Percentiles rank a stretch among this genome's conserved stretches.
Evolutionary conservation across 306 rosid genomes (phyloP).

Genomic region (Quillaja saponaria): DNA sequence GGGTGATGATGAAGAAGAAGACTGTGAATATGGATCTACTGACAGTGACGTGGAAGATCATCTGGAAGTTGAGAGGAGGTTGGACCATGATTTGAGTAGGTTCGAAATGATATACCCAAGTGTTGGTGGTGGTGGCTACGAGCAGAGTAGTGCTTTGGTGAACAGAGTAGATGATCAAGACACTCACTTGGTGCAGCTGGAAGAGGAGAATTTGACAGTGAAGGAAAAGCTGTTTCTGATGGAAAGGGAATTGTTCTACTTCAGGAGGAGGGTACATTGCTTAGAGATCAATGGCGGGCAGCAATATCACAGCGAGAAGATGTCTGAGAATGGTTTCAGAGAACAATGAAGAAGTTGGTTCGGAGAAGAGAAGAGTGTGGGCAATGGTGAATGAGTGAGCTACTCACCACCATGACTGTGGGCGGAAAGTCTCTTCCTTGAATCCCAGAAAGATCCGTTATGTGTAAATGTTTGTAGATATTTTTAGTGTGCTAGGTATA

Average conservation of each 20-base stretch:
- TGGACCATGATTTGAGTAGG: slow-evolving; percentile 91
- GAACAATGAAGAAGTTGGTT: slow-evolving; percentile 2
- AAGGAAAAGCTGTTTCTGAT: slow-evolving; percentile 83
- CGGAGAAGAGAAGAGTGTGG: slow-evolving; percentile 39
- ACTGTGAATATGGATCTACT: slow-evolving; percentile 67
- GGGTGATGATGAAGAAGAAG: slow-evolving; percentile 53
- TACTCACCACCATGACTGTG: too few species aligned
- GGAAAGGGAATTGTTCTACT: slow-evolving; percentile 81
- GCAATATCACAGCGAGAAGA: slow-evolving; percentile 33
- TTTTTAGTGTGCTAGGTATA: slow-evolving; percentile 3
- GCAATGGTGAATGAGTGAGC: slow-evolving; percentile 31
- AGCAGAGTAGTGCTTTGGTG: slow-evolving; percentile 71
- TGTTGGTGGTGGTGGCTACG: slow-evolving; percentile 28
- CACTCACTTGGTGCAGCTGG: slow-evolving; percentile 83
- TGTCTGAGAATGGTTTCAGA: slow-evolving; percentile 51
- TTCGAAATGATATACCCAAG: slow-evolving; percentile 90
- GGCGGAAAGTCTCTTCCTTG: too few species aligned
- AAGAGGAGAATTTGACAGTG: slow-evolving; percentile 89
- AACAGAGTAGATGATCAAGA: slow-evolving; percentile 96
- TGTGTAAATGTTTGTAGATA: slow-evolving; percentile 23
- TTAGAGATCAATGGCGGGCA: slow-evolving; percentile 32
- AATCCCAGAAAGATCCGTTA: background rate
- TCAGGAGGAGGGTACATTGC: slow-evolving; percentile 72
- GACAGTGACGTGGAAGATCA: slow-evolving; percentile 90
- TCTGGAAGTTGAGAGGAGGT: slow-evolving; percentile 86